Evolutionary conservation across 139 green algal genomes (phyloP).

Genomic region (Mesotaenium endlicherianum): DNA sequence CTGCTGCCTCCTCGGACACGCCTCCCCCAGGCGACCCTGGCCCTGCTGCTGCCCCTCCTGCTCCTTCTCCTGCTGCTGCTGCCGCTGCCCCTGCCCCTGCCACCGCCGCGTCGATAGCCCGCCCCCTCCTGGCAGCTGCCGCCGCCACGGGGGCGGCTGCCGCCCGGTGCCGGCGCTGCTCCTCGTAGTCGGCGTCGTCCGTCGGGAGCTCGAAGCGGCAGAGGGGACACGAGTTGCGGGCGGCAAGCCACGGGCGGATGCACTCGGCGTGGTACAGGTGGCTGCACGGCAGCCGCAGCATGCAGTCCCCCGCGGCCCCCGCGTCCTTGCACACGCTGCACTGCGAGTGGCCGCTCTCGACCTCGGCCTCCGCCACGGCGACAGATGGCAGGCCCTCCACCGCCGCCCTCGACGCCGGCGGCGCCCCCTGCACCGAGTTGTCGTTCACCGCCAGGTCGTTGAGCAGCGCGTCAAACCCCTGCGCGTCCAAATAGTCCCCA

Average conservation of each 20-base stretch:
- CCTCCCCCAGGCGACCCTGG: too few relatives aligned
- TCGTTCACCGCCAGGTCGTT: constrained; percentile 19
- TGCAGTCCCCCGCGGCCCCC: constrained; percentile 4
- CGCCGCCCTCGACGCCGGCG: constrained; percentile 11
- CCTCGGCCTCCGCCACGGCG: neutral
- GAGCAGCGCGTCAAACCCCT: constrained; percentile 30
- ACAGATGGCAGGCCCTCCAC: constrained; percentile 10
- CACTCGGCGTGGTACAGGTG: constrained; percentile 44
- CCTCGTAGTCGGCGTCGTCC: constrained; percentile 65
- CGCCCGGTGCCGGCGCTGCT: constrained; percentile 21
- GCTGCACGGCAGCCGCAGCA: constrained; percentile 24
- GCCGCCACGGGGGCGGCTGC: too few relatives aligned
- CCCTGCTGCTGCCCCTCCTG: too few relatives aligned
- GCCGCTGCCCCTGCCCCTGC: neutral
- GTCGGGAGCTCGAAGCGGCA: constrained; percentile 59
- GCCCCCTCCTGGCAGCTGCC: neutral
- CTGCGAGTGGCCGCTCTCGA: constrained; percentile 11
- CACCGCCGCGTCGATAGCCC: neutral
- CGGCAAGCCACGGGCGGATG: constrained; percentile 56
- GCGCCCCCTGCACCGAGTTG: neutral
- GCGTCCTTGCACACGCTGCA: constrained; percentile 37
- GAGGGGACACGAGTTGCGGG: constrained; percentile 74
- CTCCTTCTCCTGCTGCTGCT: too few relatives aligned
- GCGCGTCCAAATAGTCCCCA: constrained; percentile 28
- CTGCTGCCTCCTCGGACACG: too few relatives aligned